phyloP scores from a whole-genome alignment of 1,284 basidiomycete species.

The Ustilago shanxiensis region DNA sequence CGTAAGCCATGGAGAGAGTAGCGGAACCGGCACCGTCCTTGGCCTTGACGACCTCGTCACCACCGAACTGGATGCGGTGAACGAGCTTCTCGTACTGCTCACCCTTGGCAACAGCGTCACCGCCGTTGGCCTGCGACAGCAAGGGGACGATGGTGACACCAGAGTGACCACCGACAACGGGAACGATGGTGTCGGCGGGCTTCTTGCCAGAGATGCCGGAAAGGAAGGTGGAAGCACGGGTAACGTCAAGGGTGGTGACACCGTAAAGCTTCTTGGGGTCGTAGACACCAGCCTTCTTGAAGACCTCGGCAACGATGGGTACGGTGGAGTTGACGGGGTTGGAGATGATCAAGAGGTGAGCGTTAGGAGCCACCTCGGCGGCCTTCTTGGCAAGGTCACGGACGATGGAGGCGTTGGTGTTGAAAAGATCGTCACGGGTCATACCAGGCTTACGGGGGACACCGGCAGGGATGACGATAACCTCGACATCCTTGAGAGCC shows the following conservation, averaged over 20 bases:
- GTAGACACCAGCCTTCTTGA: conserved; percentile 93
- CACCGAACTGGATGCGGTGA: conserved; percentile 91
- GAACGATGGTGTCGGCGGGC: conserved; percentile 80
- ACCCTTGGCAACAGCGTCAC: conserved; percentile 74
- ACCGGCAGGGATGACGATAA: conserved; percentile 97
- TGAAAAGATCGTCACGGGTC: conserved; percentile 99
- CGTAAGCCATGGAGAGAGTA: conserved; percentile 88
- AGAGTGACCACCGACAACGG: conserved; percentile 96
- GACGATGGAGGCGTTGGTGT: conserved; percentile 95
- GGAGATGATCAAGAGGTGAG: conserved; percentile 95
- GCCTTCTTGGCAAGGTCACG: conserved; percentile 92
- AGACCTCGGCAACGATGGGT: conserved; percentile 92
- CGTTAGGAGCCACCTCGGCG: conserved; percentile 87
- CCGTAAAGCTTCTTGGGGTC: conserved; percentile 79
- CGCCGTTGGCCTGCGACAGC: conserved; percentile 87
- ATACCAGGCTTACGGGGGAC: conserved; percentile 74
- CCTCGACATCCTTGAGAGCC: conserved; percentile 85
- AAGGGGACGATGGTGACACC: conserved; percentile 97
- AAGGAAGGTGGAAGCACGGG: conserved; percentile 93
- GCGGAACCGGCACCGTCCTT: conserved; percentile 89
- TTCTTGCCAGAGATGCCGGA: conserved; percentile 75
- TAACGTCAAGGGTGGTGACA: conserved; percentile 97
- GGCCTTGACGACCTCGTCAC: conserved; percentile 92
- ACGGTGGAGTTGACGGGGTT: conserved; percentile 84
- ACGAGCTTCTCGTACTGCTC: conserved; percentile 74